Evolutionary conservation across 2,329 filamentous ascomycete species (phyloP).

Genomic region (Clathrospora elynae): DNA sequence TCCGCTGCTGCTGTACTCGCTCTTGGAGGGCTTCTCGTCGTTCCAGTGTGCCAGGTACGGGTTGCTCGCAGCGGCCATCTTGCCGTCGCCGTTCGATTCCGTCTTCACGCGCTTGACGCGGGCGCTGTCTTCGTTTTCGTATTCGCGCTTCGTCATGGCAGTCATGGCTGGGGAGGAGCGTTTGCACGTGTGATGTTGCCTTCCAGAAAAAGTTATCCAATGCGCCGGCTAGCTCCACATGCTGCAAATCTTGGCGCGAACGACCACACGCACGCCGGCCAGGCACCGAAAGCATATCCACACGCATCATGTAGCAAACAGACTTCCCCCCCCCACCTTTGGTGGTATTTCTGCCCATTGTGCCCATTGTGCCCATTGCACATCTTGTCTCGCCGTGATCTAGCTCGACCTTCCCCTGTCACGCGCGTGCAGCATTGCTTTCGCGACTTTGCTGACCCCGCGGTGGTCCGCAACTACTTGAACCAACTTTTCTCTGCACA

Average conservation of each 20-base stretch:
- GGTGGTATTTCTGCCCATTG: conserved; percentile 5
- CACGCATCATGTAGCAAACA: conserved; percentile 17
- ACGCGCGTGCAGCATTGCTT: conserved; percentile 6
- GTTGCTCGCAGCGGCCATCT: conserved; percentile 66
- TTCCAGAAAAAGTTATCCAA: conserved; percentile 30
- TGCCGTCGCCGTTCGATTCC: conserved; percentile 38
- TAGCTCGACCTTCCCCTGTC: background rate
- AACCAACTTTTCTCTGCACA: conserved; percentile 10
- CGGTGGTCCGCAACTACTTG: conserved; percentile 11
- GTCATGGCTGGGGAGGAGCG: conserved; percentile 13
- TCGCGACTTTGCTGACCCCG: conserved; percentile 14
- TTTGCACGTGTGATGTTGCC: conserved; percentile 11
- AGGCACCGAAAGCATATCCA: conserved; percentile 14
- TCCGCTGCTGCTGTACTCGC: conserved; percentile 42
- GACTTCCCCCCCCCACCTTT: conserved; percentile 4
- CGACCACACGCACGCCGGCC: conserved; percentile 13
- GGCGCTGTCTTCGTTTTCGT: conserved; percentile 54
- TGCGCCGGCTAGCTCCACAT: conserved; percentile 18
- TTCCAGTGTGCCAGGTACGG: conserved; percentile 93
- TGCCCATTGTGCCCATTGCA: background rate
- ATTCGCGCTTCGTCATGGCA: conserved; percentile 62
- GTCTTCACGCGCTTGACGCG: conserved; percentile 59
- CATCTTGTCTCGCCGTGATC: no score
- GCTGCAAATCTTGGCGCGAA: conserved; percentile 21
- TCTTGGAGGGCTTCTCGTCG: conserved; percentile 54